These are phyloP conservation scores for Myxozyma kluyveri DNA, from an alignment of 805 yeast genomes.

Conservation along the genomic window DNA sequence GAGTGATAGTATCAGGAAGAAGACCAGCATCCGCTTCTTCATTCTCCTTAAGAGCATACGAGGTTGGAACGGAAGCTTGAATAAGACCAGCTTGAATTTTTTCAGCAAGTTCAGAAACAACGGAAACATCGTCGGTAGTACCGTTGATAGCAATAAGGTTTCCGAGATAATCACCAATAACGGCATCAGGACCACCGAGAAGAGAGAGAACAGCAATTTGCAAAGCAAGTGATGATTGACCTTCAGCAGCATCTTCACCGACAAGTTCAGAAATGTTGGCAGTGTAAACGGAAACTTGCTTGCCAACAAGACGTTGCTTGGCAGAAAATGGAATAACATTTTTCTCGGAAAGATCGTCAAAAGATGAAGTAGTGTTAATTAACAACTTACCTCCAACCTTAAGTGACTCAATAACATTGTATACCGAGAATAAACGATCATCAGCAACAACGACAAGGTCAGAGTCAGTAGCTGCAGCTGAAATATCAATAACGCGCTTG, in stretches of 20 bases:
- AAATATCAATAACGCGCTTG: constrained; percentile 35
- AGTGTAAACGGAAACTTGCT: constrained; percentile 18
- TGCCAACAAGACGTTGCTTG: constrained; percentile 14
- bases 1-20: constrained; percentile 55
- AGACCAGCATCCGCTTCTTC: constrained; percentile 31
- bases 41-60: constrained; percentile 27
- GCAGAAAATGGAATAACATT: constrained; percentile 10
- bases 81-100: constrained; percentile 39
- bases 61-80: constrained; percentile 29
- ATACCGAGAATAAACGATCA: constrained; percentile 50
- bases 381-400: constrained; percentile 57
- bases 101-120: constrained; percentile 35
- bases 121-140: constrained; percentile 3
- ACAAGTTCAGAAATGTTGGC: constrained; percentile 18
- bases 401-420: constrained; percentile 63
- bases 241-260: constrained; percentile 54
- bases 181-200: constrained; percentile 50
- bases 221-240: constrained; percentile 63
- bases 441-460: constrained; percentile 65
- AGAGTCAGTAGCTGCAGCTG: constrained; percentile 51
- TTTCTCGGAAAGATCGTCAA: constrained; percentile 40
- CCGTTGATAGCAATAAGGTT: constrained; percentile 32
- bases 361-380: constrained; percentile 49
- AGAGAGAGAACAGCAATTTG: constrained; percentile 80
- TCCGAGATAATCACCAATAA: constrained; percentile 33